phyloP scores from a whole-genome alignment of 305 asterid genomes.

The Fraxinus angustifolia region DNA sequence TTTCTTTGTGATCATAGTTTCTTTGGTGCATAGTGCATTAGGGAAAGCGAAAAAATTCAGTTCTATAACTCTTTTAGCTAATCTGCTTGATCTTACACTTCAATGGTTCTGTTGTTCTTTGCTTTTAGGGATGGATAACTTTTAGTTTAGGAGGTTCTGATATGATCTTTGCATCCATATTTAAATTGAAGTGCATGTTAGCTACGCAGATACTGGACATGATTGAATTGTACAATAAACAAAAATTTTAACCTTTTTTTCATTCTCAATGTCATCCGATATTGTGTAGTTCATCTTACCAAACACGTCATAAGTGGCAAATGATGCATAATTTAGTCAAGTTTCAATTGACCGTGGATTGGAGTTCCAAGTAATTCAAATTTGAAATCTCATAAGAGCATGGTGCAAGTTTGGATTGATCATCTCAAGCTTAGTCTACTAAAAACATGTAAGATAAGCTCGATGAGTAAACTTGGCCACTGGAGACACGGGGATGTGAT shows the following conservation, averaged over 20 bases:
- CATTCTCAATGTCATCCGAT: neutral
- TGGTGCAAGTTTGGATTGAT: neutral
- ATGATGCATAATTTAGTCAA: neutral
- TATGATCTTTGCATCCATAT: neutral
- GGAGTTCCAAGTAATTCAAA: neutral
- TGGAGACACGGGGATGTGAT: neutral
- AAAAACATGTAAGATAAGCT: neutral
- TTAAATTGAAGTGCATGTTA: neutral
- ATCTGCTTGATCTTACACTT: neutral
- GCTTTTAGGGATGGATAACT: neutral
- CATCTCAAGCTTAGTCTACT: neutral
- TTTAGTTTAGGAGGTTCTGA: neutral
- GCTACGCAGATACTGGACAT: neutral
- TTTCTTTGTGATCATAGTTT: neutral
- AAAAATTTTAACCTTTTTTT: neutral
- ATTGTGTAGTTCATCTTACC: neutral
- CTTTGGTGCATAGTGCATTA: neutral
- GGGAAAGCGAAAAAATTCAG: neutral
- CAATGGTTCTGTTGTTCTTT: neutral
- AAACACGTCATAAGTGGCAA: neutral
- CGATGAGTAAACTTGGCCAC: neutral
- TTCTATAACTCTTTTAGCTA: neutral
- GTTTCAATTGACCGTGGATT: neutral
- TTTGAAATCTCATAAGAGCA: neutral
- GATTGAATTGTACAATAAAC: neutral